A percentile compares a stretch with the other conserved stretches of the same genome.
phyloP scores from a whole-genome alignment of 345 rosid species.

The Populus alba region DNA sequence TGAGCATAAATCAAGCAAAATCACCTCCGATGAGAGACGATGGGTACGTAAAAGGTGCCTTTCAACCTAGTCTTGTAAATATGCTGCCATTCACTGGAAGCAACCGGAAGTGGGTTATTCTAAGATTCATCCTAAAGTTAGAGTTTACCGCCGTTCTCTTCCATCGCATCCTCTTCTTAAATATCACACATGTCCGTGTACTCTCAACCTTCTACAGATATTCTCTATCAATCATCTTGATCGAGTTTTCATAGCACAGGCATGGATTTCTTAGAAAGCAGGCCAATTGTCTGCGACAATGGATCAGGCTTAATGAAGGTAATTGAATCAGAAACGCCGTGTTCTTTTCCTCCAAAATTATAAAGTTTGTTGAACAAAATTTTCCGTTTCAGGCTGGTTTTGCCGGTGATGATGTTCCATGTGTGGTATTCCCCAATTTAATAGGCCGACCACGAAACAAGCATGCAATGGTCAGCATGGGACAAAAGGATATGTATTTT shows the following conservation, averaged over 20 bases:
- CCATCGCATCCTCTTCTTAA: no score
- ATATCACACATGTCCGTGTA: neutral
- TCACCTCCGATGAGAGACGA: neutral
- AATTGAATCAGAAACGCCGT: neutral
- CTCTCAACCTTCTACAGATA: neutral
- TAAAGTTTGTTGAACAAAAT: neutral
- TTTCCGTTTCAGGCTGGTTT: slow-evolving; percentile 24
- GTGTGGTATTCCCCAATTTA: slow-evolving; percentile 23
- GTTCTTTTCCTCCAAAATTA: neutral
- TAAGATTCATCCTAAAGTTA: slow-evolving; percentile 7
- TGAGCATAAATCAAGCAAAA: neutral
- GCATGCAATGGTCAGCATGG: slow-evolving; percentile 21
- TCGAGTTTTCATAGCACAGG: neutral
- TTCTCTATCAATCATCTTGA: neutral
- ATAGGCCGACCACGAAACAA: slow-evolving; percentile 24
- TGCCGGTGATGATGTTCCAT: slow-evolving; percentile 34
- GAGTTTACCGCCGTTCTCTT: neutral
- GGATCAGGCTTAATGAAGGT: slow-evolving; percentile 23
- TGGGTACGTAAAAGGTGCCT: neutral
- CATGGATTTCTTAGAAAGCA: slow-evolving; percentile 10
- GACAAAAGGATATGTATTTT: slow-evolving; percentile 21
- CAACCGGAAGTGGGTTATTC: slow-evolving; percentile 10
- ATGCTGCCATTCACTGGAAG: slow-evolving; percentile 10
- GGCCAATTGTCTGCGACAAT: slow-evolving; percentile 18
- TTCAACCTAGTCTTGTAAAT: neutral